Percentiles rank a stretch among this genome's conserved stretches.
Conservation (phyloP, 805 yeast species). For the Candida ficus region DNA sequence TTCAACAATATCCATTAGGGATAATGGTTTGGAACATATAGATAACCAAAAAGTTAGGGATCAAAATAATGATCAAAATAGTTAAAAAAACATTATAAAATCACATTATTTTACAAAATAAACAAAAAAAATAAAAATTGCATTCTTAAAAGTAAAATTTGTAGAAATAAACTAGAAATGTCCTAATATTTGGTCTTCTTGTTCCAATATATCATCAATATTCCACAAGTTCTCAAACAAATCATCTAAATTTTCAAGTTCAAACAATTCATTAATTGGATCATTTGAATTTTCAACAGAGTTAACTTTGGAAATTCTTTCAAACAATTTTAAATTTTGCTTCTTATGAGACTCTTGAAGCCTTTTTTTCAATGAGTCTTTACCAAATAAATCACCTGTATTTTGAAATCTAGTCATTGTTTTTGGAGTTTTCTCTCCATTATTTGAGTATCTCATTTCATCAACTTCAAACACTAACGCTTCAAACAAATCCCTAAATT, state of each 20-base stretch:
- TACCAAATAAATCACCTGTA: not conserved
- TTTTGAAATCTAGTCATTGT: not conserved
- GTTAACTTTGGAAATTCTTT: not conserved
- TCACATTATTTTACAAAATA: no score
- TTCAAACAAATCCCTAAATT: slow-evolving; percentile 3
- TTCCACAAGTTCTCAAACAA: slow-evolving; percentile 3
- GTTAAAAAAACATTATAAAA: no score
- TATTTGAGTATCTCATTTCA: slow-evolving; percentile 1
- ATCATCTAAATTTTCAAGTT: not conserved
- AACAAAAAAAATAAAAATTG: no score
- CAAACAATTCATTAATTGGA: slow-evolving; percentile 1
- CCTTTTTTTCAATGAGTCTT: not conserved
- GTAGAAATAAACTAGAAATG: not conserved
- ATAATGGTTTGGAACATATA: slow-evolving; percentile 3
- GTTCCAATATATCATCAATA: not conserved
- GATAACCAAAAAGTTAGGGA: not conserved
- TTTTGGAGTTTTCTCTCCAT: not conserved
- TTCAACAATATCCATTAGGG: not conserved
- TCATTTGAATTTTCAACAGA: not conserved
- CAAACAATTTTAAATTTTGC: slow-evolving; percentile 1
- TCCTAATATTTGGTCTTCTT: not conserved
- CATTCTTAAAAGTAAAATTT: no score
- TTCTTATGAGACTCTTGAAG: slow-evolving; percentile 2
- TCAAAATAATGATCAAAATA: not conserved
- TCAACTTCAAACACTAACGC: slow-evolving; percentile 3